Percentiles rank a stretch among this genome's conserved stretches.
Evolutionary conservation across 148 eudicot species (phyloP).

Genomic region (Tetragonia tetragonoides): DNA sequence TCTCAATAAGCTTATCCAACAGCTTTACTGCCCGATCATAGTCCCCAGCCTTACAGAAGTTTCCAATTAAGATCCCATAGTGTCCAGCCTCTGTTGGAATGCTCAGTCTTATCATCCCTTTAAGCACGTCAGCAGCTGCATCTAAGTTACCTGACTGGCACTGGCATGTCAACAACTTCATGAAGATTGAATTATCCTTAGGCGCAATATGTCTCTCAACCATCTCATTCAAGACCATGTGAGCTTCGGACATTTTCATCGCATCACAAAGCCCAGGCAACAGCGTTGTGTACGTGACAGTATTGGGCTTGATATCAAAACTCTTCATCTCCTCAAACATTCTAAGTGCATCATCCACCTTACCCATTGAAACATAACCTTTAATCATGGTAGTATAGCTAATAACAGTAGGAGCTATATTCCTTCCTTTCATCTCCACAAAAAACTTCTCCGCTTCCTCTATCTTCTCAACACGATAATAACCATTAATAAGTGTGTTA

Average conservation of each 20-base stretch:
- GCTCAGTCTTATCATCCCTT: constrained; percentile 65
- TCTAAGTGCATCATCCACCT: constrained; percentile 73
- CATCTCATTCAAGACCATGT: constrained; percentile 66
- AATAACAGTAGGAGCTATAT: constrained; percentile 69
- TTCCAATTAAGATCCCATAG: constrained; percentile 75
- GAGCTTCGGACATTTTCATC: constrained; percentile 69
- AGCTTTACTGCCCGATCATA: constrained; percentile 73
- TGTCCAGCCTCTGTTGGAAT: constrained; percentile 90
- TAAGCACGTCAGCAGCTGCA: constrained; percentile 83
- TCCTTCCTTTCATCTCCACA: constrained; percentile 84
- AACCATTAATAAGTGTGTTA: constrained; percentile 84
- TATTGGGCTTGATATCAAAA: constrained; percentile 64
- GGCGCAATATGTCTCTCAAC: constrained; percentile 55
- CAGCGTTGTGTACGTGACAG: constrained; percentile 67
- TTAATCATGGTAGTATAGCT: constrained; percentile 89
- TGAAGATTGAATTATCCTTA: constrained; percentile 63
- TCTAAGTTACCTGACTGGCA: constrained; percentile 70
- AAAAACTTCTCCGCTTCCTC: constrained; percentile 86
- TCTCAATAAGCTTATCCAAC: constrained; percentile 73
- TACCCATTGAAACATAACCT: constrained; percentile 65
- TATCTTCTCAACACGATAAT: constrained; percentile 52
- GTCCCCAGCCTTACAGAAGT: constrained; percentile 59
- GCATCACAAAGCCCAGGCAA: constrained; percentile 90
- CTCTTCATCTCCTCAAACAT: constrained; percentile 82
- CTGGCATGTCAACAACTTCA: constrained; percentile 57